Evolutionary conservation across 2,329 filamentous ascomycete species (phyloP).

Genomic region (Colletotrichum sublineola): DNA sequence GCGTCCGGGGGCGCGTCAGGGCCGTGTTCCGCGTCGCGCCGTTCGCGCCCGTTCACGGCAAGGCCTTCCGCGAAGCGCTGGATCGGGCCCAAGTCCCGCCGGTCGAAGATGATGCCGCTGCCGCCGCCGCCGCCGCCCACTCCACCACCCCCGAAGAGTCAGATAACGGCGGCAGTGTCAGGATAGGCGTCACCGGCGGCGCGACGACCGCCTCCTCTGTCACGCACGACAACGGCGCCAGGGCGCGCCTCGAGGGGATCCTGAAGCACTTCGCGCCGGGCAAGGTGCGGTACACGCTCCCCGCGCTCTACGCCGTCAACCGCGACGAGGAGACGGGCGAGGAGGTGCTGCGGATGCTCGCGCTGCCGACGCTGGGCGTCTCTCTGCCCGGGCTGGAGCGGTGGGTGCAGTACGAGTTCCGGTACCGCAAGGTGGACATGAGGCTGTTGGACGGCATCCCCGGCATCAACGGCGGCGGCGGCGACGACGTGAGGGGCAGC

Average conservation of each 20-base stretch:
- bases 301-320: conserved; percentile 65
- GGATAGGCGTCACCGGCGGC: neutral
- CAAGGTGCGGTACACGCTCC: conserved; percentile 68
- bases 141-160: neutral
- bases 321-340: conserved; percentile 25
- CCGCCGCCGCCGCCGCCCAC: no score
- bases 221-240: conserved; percentile 38
- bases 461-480: neutral
- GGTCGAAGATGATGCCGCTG: no score
- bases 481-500: neutral
- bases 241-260: conserved; percentile 54
- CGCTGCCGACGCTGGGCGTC: conserved; percentile 66
- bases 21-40: conserved; percentile 60
- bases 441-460: conserved; percentile 49
- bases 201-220: fast-evolving
- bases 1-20: conserved; percentile 59
- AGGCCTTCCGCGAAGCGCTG: conserved; percentile 63
- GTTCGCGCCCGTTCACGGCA: conserved; percentile 58
- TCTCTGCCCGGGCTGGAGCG: conserved; percentile 60
- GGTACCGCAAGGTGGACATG: conserved; percentile 65
- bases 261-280: conserved; percentile 66
- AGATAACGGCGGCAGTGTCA: neutral
- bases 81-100: conserved; percentile 33
- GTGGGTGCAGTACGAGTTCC: conserved; percentile 63
- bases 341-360: conserved; percentile 59